Evolutionary conservation across 495 filamentous ascomycete genomes (phyloP), one percentile per base, ranked within the genome.

Genomic region (Aspergillus haitiensis): DNA sequence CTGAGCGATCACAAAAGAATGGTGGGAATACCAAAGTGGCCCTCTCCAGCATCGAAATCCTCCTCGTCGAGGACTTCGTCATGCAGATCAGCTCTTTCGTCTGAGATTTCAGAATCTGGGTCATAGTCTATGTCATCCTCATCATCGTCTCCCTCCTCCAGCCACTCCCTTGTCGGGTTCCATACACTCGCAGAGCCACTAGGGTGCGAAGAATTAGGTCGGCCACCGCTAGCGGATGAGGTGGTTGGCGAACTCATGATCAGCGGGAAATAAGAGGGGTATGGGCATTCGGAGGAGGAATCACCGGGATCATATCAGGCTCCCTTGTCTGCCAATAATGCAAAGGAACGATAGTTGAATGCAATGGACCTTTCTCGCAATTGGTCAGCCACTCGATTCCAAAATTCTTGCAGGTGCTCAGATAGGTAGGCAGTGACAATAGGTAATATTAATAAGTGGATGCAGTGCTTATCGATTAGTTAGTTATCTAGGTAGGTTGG

Each of bases 41-140:
- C 65, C 56, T 52, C 71, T 63, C 45, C 70, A 59, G 16, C 57
- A 56, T 56, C 51, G 13, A 18, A 52, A 58, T 70, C 56, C 52
- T 64, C 54, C 42, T 60, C 67, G 13, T 56, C 65, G n/a, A 70
- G 65, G 10, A 74, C 62, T 37, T 67, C 65, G 15, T 72, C 75
- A n/a, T 76, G 67, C 54, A 70, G 77, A 39, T 78, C 75, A 9
- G 73, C 72, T 27, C n/a, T 70, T 51, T 81, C 78, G 61, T 72
- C 62, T 27, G 61, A 52, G 62, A 42, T 35, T 36, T 59, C 61
- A 27, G 70, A 52, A 60, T 71, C 57, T 52, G 69, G 72, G 57
- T 72, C 75, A 66, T 60, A 76, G 62, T 74, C 82, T 77, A 75
- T 80, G 65, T 82, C 81, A 64, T 84, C 78, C 36, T 78, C 77